Base-by-base conservation (phyloP, 2,329 filamentous ascomycete species). In the Onygenales sp. region DNA sequence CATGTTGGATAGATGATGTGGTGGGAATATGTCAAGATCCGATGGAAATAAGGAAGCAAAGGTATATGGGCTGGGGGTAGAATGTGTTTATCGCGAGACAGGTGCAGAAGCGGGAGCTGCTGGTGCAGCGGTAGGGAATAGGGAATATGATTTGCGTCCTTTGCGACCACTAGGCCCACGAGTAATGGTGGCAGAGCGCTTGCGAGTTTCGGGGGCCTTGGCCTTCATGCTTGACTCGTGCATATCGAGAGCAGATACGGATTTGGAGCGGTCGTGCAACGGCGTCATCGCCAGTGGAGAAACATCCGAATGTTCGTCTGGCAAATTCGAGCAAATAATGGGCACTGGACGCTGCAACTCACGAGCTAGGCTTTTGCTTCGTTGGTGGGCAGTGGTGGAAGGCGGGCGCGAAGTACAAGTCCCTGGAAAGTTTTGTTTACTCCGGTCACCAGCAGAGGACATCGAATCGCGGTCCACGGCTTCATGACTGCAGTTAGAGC, bases 141-240 rank as follows among this genome's bases (percentile, higher is more conserved):
- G 66, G 42, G 73, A 75, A 58, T 75, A 74, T 37, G 72, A 74
- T n/a, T 70, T 63, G 42, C 72, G 64, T 53, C 58, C 62, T 59
- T 69, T 72, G 53, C 63, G 65, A 44, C 67, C 61, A 56, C 61
- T 60, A 2, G 57, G 54, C 36, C 62, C 63, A 53, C 63, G 68
- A 14, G 53, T 56, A 21, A 57, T 42, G 9, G 58, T 52, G 21
- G 65, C 59, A 45, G 65, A 53, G 6, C 61, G 58, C 42, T 58
- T 54, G 52, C 60, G 57, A 33, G 51, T 49, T n/a, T 61, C 58
- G 3, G 60, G 54, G 10, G 62, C 59, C 11, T 27, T 31, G 11
- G 33, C 5, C 55, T 64, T 65, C 42, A 56, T 33, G 46, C 27
- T 53, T 48, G 51, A 52, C 14, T 57, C 54, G 8, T 60, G 56